Evolutionary conservation across 352 stramenopile genomes (phyloP).

Genomic region (Phytophthora citrophthora): DNA sequence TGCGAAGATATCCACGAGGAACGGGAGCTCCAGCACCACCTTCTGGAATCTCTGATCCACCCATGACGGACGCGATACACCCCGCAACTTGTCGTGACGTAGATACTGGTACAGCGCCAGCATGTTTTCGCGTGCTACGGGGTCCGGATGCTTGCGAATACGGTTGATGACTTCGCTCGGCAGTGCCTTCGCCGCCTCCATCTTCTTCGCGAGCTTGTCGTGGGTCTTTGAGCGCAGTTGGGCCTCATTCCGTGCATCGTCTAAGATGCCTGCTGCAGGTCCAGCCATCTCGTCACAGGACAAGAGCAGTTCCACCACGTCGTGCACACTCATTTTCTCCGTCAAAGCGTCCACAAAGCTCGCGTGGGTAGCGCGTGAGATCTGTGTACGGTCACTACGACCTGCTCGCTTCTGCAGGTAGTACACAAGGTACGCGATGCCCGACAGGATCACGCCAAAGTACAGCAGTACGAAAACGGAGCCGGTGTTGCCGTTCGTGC

Average conservation of each 20-base stretch:
- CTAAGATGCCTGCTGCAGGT: constrained; percentile 37
- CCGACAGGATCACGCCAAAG: constrained; percentile 68
- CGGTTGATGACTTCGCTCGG: constrained; percentile 61
- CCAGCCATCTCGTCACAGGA: constrained; percentile 82
- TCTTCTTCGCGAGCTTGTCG: constrained; percentile 86
- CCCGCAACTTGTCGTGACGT: constrained; percentile 68
- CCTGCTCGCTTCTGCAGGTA: constrained; percentile 61
- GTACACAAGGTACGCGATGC: constrained; percentile 68
- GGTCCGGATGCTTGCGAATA: constrained; percentile 83
- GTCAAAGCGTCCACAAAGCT: constrained; percentile 58
- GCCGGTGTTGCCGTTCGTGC: constrained; percentile 42
- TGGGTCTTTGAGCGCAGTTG: constrained; percentile 67
- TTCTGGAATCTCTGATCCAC: constrained; percentile 72
- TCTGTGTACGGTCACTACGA: constrained; percentile 64
- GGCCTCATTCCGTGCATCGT: constrained; percentile 49
- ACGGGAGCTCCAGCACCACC: constrained; percentile 78
- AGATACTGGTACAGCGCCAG: constrained; percentile 84
- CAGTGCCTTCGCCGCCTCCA: constrained; percentile 72
- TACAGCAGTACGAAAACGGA: constrained; percentile 77
- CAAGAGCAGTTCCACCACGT: constrained; percentile 79
- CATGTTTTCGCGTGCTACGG: constrained; percentile 81
- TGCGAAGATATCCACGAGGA: constrained; percentile 80
- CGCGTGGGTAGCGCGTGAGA: constrained; percentile 54
- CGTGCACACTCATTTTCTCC: constrained; percentile 83
- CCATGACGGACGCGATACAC: constrained; percentile 73